Evolutionary conservation across 805 yeast genomes (phyloP).

Genomic region (Candida lessepsii): DNA sequence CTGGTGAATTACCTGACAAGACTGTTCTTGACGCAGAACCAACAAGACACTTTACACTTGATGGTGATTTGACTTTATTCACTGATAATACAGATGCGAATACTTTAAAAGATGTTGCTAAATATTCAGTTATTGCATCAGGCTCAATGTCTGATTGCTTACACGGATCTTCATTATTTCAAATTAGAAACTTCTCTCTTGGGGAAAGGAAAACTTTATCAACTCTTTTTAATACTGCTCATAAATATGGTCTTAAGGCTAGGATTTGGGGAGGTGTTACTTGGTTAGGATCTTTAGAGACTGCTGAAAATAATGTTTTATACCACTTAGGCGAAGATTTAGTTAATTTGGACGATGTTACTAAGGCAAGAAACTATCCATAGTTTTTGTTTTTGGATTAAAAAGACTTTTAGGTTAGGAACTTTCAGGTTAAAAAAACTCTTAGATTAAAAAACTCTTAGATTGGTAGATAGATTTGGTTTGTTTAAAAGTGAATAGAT

Average conservation of each 20-base stretch:
- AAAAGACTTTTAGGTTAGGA: too few species aligned
- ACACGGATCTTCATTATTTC: constrained; percentile 23
- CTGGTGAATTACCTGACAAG: constrained; percentile 58
- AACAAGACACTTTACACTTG: constrained; percentile 45
- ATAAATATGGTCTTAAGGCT: constrained; percentile 48
- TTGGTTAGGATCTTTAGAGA: constrained; percentile 54
- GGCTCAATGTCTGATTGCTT: constrained; percentile 36
- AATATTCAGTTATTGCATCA: constrained; percentile 41
- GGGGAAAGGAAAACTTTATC: constrained; percentile 27
- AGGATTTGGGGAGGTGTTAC: constrained; percentile 71
- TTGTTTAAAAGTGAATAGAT: not conserved
- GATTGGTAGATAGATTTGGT: too few species aligned
- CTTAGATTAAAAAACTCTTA: too few species aligned
- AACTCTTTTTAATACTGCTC: constrained; percentile 41
- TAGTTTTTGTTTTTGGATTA: too few species aligned
- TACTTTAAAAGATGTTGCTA: constrained; percentile 22
- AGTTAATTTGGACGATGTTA: constrained; percentile 62
- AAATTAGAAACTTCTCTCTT: constrained; percentile 33
- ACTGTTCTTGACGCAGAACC: constrained; percentile 21
- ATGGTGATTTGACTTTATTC: constrained; percentile 47
- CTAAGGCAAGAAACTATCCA: not conserved
- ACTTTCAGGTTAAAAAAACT: too few species aligned
- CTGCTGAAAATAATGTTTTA: constrained; percentile 49
- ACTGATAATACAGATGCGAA: constrained; percentile 21
- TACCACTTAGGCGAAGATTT: constrained; percentile 53